phyloP scores from a whole-genome alignment of 192 early-diverging fungal species.

The Rhizoclosmatium sp. region DNA sequence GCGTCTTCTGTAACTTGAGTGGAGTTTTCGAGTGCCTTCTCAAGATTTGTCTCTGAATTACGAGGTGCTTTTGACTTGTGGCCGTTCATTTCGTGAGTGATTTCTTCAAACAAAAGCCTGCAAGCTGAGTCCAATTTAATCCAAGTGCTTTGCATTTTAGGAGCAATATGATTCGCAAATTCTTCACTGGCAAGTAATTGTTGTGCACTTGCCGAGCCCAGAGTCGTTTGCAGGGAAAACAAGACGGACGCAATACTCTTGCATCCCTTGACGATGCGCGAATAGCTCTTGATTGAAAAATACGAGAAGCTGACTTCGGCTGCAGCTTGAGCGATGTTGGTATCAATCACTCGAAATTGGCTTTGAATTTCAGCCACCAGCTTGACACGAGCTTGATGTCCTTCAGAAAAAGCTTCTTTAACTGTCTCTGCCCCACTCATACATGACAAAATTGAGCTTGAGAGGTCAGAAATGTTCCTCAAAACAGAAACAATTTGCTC shows the following conservation, averaged over 20 bases:
- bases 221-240: slow-evolving; percentile 27
- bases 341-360: slow-evolving; percentile 12
- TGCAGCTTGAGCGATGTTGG: slow-evolving; percentile 28
- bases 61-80: background rate
- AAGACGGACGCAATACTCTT: slow-evolving; percentile 19
- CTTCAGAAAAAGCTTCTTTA: slow-evolving; percentile 9
- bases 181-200: slow-evolving; percentile 16
- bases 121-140: background rate
- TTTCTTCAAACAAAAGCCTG: slow-evolving; percentile 2
- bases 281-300: slow-evolving; percentile 29
- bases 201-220: background rate
- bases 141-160: slow-evolving; percentile 7
- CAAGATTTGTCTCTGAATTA: background rate
- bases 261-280: background rate
- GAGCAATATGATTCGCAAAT: slow-evolving; percentile 22
- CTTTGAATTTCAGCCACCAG: slow-evolving; percentile 17
- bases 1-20: slow-evolving; percentile 6
- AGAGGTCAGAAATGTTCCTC: slow-evolving; percentile 13
- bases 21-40: background rate
- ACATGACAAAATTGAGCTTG: background rate
- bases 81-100: background rate
- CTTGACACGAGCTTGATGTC: background rate
- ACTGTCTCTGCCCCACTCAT: slow-evolving; percentile 9
- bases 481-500: background rate
- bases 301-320: slow-evolving; percentile 36